phyloP scores from a whole-genome alignment of 371 early-diverging fungal genomes.

The Saksenaea vasiformis region DNA sequence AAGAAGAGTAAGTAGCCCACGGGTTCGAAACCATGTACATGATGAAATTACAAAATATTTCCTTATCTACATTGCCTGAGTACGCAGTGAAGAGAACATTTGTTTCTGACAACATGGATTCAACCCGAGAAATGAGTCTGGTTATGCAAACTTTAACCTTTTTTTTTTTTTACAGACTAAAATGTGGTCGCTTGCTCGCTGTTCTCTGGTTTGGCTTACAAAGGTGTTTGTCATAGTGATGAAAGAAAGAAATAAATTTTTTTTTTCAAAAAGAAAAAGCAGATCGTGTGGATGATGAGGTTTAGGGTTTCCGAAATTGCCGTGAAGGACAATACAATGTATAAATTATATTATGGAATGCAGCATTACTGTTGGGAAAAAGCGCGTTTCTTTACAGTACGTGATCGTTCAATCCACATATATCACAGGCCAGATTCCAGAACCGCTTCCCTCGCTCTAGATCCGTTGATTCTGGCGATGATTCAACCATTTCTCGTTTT shows the following conservation, averaged over 20 bases:
- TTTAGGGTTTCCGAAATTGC: too few species aligned
- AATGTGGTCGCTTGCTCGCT: background rate
- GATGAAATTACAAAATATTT: constrained; percentile 2
- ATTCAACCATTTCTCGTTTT: constrained; percentile 15
- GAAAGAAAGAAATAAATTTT: background rate
- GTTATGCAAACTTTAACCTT: background rate
- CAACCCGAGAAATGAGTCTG: background rate
- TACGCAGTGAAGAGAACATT: constrained; percentile 7
- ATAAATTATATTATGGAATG: too few species aligned
- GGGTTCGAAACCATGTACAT: background rate
- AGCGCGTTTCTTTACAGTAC: too few species aligned
- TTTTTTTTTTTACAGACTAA: background rate
- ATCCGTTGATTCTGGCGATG: constrained; percentile 31
- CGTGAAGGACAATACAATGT: too few species aligned
- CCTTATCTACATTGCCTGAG: constrained; percentile 21
- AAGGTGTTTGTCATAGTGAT: background rate
- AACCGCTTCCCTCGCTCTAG: constrained; percentile 23
- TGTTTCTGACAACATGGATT: constrained; percentile 10
- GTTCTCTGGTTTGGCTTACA: background rate
- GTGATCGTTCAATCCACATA: constrained; percentile 5
- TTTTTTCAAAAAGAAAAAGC: background rate
- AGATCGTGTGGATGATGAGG: too few species aligned
- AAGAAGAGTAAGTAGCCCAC: constrained; percentile 70
- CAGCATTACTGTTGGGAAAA: too few species aligned
- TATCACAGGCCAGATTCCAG: constrained; percentile 34